Evolutionary conservation across 768 basidiomycete species (phyloP).

Genomic region (Agaricus sinodeliciosus): DNA sequence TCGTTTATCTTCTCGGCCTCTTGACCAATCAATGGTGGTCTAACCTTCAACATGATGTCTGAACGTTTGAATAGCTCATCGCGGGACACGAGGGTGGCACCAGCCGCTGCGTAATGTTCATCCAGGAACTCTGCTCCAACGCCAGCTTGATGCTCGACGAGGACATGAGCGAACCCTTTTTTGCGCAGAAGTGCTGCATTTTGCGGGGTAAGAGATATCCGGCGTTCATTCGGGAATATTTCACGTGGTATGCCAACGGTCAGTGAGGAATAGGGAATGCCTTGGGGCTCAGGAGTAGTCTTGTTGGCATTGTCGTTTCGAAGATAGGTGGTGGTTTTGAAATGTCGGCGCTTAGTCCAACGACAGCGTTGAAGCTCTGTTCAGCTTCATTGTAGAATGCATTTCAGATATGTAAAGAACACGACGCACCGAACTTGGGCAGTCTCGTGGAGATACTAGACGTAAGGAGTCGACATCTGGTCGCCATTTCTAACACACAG

Average conservation of each 20-base stretch:
- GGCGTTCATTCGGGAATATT: conserved; percentile 68
- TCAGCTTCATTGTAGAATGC: background rate
- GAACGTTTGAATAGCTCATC: conserved; percentile 61
- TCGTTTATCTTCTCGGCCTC: conserved; percentile 60
- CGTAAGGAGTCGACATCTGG: conserved; percentile 18
- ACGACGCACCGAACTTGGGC: conserved; percentile 4
- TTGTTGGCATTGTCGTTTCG: conserved; percentile 23
- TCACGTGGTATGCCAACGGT: conserved; percentile 76
- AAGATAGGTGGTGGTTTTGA: conserved; percentile 23
- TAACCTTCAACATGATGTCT: conserved; percentile 84
- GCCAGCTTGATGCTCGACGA: conserved; percentile 72
- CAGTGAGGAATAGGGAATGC: conserved; percentile 62
- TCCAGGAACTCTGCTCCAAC: conserved; percentile 72
- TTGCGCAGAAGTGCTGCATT: conserved; percentile 70
- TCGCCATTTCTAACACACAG: conserved; percentile 20
- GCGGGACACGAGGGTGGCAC: conserved; percentile 68
- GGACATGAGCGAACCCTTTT: conserved; percentile 72
- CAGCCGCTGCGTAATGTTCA: conserved; percentile 71
- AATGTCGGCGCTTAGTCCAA: conserved; percentile 24
- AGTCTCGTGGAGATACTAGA: conserved; percentile 2
- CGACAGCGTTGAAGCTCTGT: background rate
- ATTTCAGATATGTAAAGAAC: background rate
- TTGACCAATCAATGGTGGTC: conserved; percentile 59
- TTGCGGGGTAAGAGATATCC: conserved; percentile 77
- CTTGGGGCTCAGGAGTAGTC: conserved; percentile 22